These are phyloP conservation scores for Leccinum holopus DNA, from an alignment of 1,284 basidiomycete genomes.

Conservation along the genomic window DNA sequence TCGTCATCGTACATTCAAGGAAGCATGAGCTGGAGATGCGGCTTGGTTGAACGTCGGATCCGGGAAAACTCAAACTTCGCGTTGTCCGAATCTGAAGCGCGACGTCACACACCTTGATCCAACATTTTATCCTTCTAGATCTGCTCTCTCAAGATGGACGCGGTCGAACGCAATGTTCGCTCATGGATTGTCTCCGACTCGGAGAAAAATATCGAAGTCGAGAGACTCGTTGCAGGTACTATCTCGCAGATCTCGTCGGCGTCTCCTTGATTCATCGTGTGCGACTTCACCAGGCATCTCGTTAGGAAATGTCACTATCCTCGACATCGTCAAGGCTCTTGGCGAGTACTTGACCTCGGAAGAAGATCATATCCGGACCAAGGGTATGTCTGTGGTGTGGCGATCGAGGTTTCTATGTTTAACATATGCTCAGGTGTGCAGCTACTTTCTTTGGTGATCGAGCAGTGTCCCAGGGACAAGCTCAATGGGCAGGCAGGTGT, in stretches of 20 bases:
- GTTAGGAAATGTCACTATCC: slow-evolving; percentile 57
- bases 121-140: not conserved
- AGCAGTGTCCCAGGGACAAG: slow-evolving; percentile 56
- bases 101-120: slow-evolving; percentile 1
- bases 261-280: slow-evolving; percentile 9
- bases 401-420: slow-evolving; percentile 9
- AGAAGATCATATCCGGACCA: slow-evolving; percentile 74
- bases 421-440: slow-evolving; percentile 64
- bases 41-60: too few species aligned
- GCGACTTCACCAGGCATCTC: slow-evolving; percentile 57
- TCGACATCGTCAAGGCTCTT: slow-evolving; percentile 84
- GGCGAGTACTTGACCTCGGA: slow-evolving; percentile 87
- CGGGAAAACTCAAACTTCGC: too few species aligned
- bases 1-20: too few species aligned
- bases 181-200: slow-evolving; percentile 73
- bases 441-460: slow-evolving; percentile 67
- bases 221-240: slow-evolving; percentile 52
- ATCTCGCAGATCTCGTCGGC: slow-evolving; percentile 11
- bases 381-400: slow-evolving; percentile 52
- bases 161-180: slow-evolving; percentile 55
- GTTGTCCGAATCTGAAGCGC: not conserved
- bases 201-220: slow-evolving; percentile 58
- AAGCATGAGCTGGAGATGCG: too few species aligned
- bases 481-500: slow-evolving; percentile 83
- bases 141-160: slow-evolving; percentile 32